A percentile compares a stretch with the other conserved stretches of the same genome.
phyloP scores from a whole-genome alignment of 2,329 filamentous ascomycete genomes.

The Sclerotiophoma versabilis region DNA sequence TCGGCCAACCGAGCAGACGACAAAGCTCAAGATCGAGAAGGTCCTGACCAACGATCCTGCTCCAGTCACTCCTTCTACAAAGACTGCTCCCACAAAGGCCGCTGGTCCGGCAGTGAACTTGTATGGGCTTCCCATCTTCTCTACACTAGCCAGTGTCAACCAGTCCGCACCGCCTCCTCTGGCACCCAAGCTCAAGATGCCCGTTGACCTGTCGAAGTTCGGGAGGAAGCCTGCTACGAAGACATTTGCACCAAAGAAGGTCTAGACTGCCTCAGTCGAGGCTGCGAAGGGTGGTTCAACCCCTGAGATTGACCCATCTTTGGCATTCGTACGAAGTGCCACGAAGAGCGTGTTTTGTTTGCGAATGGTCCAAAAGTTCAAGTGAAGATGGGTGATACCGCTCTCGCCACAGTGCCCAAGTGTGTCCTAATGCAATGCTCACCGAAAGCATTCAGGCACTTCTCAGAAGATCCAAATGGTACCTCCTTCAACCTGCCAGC shows the following conservation, averaged over 20 bases:
- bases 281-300: slow-evolving; percentile 10
- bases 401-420: slow-evolving; percentile 28
- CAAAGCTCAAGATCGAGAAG: not conserved
- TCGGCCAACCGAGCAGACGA: not conserved
- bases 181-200: slow-evolving; percentile 30
- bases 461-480: slow-evolving; percentile 22
- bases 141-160: slow-evolving; percentile 30
- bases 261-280: not conserved
- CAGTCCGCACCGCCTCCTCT: slow-evolving; percentile 24
- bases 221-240: slow-evolving; percentile 21
- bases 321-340: slow-evolving; percentile 33
- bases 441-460: slow-evolving; percentile 28
- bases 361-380: slow-evolving; percentile 29
- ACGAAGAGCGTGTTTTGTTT: slow-evolving; percentile 28
- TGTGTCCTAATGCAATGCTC: slow-evolving; percentile 41
- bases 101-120: slow-evolving; percentile 2
- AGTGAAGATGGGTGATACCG: slow-evolving; percentile 26
- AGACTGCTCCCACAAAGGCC: not conserved
- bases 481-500: slow-evolving; percentile 23
- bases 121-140: slow-evolving; percentile 17
- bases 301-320: slow-evolving; percentile 16
- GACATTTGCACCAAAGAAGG: not conserved
- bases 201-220: slow-evolving; percentile 31
- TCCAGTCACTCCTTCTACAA: not conserved
- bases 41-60: too few relatives aligned